A percentile compares a stretch with the other conserved stretches of the same genome.
phyloP scores from a whole-genome alignment of 169 alveolate species.

The Plasmodium sp. region DNA sequence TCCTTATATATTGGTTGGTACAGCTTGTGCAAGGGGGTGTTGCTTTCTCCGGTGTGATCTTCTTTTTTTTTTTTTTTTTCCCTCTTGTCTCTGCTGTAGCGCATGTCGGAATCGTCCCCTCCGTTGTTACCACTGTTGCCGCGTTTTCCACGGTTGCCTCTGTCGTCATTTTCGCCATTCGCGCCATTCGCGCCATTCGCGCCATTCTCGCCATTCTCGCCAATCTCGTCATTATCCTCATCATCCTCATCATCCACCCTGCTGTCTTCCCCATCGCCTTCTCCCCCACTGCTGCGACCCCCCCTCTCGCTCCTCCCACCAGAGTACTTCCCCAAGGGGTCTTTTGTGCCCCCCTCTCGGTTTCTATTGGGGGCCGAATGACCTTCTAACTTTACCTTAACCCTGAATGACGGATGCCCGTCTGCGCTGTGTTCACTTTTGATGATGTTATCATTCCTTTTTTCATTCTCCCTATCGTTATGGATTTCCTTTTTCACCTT shows the following conservation, averaged over 20 bases:
- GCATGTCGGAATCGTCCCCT: not conserved
- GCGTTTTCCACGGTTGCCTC: not conserved
- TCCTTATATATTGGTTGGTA: conserved; percentile 67
- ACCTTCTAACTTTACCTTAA: conserved; percentile 16
- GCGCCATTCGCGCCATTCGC: too few relatives aligned
- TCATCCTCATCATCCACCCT: not conserved
- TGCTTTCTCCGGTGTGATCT: not conserved
- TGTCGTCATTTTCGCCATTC: not conserved
- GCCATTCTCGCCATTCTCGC: not conserved
- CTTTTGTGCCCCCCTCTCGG: not conserved
- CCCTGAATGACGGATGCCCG: not conserved
- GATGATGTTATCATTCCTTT: not conserved
- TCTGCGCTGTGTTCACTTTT: not conserved
- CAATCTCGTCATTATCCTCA: not conserved
- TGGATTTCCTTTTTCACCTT: conserved; percentile 18
- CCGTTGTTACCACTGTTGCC: not conserved
- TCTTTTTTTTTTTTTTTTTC: not conserved
- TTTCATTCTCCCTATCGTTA: not conserved
- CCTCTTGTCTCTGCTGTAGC: not conserved
- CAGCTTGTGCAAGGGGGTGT: conserved; percentile 60
- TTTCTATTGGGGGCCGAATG: not conserved
- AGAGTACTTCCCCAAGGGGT: not conserved
- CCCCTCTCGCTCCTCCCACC: not conserved
- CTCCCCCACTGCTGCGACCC: not conserved
- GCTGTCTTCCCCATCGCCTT: conserved; percentile 5